Evolutionary conservation across 768 basidiomycete genomes (phyloP).

Genomic region (Suillus placidus): DNA sequence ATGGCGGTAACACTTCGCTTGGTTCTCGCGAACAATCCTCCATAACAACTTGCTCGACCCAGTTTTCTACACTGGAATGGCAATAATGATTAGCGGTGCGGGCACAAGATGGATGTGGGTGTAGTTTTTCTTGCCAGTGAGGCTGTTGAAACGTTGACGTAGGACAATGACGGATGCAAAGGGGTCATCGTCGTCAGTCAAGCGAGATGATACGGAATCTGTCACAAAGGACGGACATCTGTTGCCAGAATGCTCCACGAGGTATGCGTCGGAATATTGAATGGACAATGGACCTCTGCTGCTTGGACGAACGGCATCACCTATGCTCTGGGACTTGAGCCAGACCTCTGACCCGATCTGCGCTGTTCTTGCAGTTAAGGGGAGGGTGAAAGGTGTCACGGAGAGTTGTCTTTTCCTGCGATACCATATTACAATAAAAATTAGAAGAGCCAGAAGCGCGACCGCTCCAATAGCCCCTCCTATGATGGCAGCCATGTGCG

Average conservation of each 20-base stretch:
- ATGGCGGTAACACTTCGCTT: slow-evolving; percentile 7
- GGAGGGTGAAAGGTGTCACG: not conserved
- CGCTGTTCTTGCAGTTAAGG: not conserved
- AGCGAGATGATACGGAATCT: not conserved
- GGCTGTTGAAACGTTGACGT: not conserved
- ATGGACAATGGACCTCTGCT: not conserved
- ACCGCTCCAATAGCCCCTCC: slow-evolving; percentile 1
- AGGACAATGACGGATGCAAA: not conserved
- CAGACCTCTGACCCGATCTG: not conserved
- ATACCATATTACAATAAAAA: not conserved
- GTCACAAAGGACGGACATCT: not conserved
- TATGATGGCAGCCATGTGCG: not conserved
- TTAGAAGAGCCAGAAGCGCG: not conserved
- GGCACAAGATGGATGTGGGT: not conserved
- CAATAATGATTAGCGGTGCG: not conserved
- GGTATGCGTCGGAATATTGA: slow-evolving; percentile 6
- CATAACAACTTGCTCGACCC: slow-evolving; percentile 4
- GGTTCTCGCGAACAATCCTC: not conserved
- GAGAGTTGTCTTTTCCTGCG: not conserved
- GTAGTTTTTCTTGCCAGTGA: not conserved
- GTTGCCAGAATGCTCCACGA: not conserved
- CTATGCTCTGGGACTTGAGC: not conserved
- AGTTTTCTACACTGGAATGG: slow-evolving; percentile 1
- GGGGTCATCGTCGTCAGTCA: not conserved
- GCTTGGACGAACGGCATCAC: not conserved